Conservation (phyloP, 768 basidiomycete genomes). For the Mycena venus region DNA sequence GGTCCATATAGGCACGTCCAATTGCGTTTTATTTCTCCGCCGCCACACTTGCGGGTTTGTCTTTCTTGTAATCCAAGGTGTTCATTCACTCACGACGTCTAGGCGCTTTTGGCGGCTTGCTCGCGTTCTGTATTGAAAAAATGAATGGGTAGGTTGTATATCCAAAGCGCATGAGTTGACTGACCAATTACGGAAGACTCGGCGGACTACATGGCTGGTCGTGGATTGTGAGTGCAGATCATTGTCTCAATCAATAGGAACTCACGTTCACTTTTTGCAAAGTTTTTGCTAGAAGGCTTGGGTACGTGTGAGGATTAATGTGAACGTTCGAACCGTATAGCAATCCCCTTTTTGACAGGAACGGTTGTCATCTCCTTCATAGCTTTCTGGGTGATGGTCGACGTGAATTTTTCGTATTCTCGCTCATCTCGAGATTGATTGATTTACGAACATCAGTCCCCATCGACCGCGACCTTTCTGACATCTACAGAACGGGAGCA, state of each 20-base stretch:
- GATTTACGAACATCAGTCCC: conserved; percentile 43
- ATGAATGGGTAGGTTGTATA: conserved; percentile 46
- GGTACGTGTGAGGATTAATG: conserved; percentile 25
- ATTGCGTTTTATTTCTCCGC: conserved; percentile 70
- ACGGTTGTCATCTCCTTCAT: conserved; percentile 50
- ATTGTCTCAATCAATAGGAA: background rate
- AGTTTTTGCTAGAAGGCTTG: conserved; percentile 56
- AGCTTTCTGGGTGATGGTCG: conserved; percentile 55
- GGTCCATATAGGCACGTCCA: too few relatives aligned
- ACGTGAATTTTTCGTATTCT: conserved; percentile 40
- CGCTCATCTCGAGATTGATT: background rate
- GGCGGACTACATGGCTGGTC: conserved; percentile 51
- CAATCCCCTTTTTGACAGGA: conserved; percentile 29
- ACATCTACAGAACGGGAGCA: conserved; percentile 48
- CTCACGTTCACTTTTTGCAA: background rate
- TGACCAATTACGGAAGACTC: conserved; percentile 13
- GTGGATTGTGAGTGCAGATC: conserved; percentile 50
- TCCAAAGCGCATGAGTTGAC: background rate
- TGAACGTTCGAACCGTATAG: background rate
- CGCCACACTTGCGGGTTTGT: conserved; percentile 61
- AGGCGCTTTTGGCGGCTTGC: conserved; percentile 61
- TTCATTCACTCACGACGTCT: background rate
- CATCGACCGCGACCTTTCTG: conserved; percentile 59
- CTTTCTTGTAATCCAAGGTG: background rate
- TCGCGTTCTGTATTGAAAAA: conserved; percentile 54